phyloP scores from a whole-genome alignment of 2,329 filamentous ascomycete species.

The Metarhizium robertsii region DNA sequence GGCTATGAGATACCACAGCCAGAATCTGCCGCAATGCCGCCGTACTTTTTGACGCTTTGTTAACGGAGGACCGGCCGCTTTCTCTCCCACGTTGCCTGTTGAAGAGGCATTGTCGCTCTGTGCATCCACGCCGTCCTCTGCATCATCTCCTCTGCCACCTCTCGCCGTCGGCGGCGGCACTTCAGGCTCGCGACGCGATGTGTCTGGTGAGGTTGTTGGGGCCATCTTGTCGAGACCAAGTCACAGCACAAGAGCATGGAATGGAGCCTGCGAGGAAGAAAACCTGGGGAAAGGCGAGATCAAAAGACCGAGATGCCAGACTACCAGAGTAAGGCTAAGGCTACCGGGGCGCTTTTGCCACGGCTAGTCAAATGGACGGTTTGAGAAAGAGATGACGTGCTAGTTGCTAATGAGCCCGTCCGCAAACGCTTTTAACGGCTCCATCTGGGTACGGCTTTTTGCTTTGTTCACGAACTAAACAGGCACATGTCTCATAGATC shows the following conservation, averaged over 20 bases:
- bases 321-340: too few relatives aligned
- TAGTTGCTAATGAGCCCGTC: not conserved
- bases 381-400: not conserved
- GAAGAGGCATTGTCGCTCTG: conserved; percentile 2
- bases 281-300: not conserved
- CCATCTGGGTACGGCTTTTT: not conserved
- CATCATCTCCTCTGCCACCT: conserved; percentile 2
- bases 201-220: not conserved
- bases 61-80: not conserved
- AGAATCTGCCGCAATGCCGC: conserved; percentile 31
- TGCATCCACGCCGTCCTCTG: not conserved
- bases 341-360: too few relatives aligned
- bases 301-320: not conserved
- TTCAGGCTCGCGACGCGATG: not conserved
- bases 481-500: not conserved
- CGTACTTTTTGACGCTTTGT: conserved; percentile 27
- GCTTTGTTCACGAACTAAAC: too few relatives aligned
- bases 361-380: not conserved
- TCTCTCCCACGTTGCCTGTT: conserved; percentile 4
- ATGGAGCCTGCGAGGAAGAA: not conserved
- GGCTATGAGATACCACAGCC: conserved; percentile 33
- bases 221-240: not conserved
- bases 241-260: not conserved
- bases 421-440: not conserved
- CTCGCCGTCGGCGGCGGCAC: not conserved